Percentiles rank a stretch among this genome's conserved stretches.
These are phyloP conservation scores for Daldinia vernicosa DNA, from an alignment of 495 filamentous ascomycete species.

Conservation along the genomic window DNA sequence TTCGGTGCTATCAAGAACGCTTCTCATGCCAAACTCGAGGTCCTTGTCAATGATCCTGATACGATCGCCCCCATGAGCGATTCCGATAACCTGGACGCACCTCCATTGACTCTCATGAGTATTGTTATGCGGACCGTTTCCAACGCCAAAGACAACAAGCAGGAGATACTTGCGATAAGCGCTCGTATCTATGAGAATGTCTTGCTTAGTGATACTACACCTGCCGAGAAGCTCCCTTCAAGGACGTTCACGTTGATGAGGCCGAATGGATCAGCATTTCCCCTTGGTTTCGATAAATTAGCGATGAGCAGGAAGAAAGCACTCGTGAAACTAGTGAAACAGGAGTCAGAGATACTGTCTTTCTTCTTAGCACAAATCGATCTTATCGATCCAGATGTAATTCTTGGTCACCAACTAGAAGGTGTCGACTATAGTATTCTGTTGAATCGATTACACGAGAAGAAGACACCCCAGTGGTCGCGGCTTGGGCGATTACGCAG, in stretches of 20 bases:
- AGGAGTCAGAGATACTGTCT: slow-evolving; percentile 81
- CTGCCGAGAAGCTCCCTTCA: slow-evolving; percentile 85
- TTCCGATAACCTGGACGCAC: slow-evolving; percentile 78
- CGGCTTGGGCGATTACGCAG: slow-evolving; percentile 86
- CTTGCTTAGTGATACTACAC: slow-evolving; percentile 84
- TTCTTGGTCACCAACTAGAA: slow-evolving; percentile 95
- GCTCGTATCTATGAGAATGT: slow-evolving; percentile 92
- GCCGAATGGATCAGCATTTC: slow-evolving; percentile 77
- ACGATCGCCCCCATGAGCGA: slow-evolving; percentile 74
- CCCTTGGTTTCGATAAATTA: slow-evolving; percentile 83
- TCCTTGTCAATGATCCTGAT: slow-evolving; percentile 78
- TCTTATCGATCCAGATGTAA: slow-evolving; percentile 87
- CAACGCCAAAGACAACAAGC: slow-evolving; percentile 94
- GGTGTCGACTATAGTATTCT: slow-evolving; percentile 95
- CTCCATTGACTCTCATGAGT: slow-evolving; percentile 93
- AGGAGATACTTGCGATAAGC: slow-evolving; percentile 90
- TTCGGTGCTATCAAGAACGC: slow-evolving; percentile 87
- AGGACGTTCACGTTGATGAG: slow-evolving; percentile 92
- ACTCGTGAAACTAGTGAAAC: slow-evolving; percentile 79
- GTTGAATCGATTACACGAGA: slow-evolving; percentile 85
- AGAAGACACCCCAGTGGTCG: slow-evolving; percentile 92
- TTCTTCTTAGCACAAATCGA: slow-evolving; percentile 90
- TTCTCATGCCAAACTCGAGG: slow-evolving; percentile 96
- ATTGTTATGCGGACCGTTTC: slow-evolving; percentile 86
- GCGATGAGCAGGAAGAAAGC: slow-evolving; percentile 69